Evolutionary conservation across 192 early-diverging fungal species (phyloP).

Genomic region (Borealophlyctis nickersoniae): DNA sequence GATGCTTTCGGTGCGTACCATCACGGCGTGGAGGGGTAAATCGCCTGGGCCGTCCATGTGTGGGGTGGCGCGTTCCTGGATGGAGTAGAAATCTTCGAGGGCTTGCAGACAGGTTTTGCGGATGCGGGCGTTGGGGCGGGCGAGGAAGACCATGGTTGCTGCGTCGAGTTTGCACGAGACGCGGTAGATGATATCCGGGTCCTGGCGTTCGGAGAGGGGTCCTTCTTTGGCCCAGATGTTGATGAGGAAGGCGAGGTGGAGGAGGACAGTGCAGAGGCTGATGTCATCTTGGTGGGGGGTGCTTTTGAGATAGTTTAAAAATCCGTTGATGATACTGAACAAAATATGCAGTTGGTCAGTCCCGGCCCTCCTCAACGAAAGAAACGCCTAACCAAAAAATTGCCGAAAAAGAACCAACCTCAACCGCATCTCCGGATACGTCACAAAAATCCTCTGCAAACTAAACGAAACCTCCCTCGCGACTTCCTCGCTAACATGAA

Average conservation of each 20-base stretch:
- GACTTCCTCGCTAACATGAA: conserved; percentile 36
- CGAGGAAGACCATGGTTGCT: conserved; percentile 38
- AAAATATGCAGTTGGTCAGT: no score
- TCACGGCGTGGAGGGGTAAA: conserved; percentile 41
- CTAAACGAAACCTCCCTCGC: conserved; percentile 30
- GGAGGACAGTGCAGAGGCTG: conserved; percentile 39
- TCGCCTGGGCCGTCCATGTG: conserved; percentile 12
- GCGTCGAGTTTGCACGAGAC: conserved; percentile 53
- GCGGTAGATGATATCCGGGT: conserved; percentile 34
- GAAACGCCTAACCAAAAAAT: conserved; percentile 5
- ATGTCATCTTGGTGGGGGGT: conserved; percentile 43
- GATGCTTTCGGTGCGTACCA: conserved; percentile 24
- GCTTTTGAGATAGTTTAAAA: conserved; percentile 44
- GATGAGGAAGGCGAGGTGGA: conserved; percentile 31
- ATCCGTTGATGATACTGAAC: conserved; percentile 43
- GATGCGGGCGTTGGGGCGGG: conserved; percentile 41
- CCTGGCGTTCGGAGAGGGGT: conserved; percentile 4
- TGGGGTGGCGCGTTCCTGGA: conserved; percentile 22
- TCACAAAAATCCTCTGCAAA: conserved; percentile 34
- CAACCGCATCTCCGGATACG: conserved; percentile 38
- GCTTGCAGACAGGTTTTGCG: conserved; percentile 35
- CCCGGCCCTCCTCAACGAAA: no score
- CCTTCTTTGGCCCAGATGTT: conserved; percentile 36
- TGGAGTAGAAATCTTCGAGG: conserved; percentile 40
- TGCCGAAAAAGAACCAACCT: conserved; percentile 23